phyloP scores from a whole-genome alignment of 768 basidiomycete species.

The Russula ochroleuca region DNA sequence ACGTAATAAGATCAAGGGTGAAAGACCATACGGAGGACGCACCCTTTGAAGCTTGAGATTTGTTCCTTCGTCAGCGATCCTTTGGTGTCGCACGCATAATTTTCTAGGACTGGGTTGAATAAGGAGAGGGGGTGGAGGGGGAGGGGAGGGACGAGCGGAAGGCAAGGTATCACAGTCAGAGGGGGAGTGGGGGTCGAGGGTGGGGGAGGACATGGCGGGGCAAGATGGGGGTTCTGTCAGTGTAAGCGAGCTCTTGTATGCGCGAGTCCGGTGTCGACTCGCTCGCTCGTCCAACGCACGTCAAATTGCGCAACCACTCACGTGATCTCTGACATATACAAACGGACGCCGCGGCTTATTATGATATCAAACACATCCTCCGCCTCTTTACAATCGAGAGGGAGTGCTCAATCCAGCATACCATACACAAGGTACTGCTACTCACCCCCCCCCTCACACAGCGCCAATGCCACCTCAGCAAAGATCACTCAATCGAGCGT shows the following conservation, averaged over 20 bases:
- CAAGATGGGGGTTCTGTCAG: background rate
- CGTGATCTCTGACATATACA: background rate
- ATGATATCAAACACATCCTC: conserved; percentile 19
- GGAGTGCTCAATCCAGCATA: conserved; percentile 13
- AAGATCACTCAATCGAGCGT: conserved; percentile 62
- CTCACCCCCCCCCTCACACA: background rate
- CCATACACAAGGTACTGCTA: conserved; percentile 12
- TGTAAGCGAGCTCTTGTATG: background rate
- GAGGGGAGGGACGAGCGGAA: conserved; percentile 45
- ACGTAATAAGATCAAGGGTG: conserved; percentile 12
- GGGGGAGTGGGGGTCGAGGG: conserved; percentile 34
- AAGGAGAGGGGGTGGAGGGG: background rate
- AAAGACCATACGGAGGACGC: conserved; percentile 28
- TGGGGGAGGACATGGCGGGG: background rate
- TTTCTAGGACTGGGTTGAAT: conserved; percentile 52
- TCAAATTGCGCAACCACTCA: conserved; percentile 16
- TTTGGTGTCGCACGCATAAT: conserved; percentile 88
- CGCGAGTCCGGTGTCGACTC: background rate
- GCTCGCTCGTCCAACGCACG: background rate
- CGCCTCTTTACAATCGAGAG: conserved; percentile 8
- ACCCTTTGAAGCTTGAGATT: conserved; percentile 90
- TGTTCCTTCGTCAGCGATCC: conserved; percentile 95
- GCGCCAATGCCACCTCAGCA: background rate
- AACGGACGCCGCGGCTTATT: background rate
- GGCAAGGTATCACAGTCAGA: conserved; percentile 67